Conservation (phyloP, 192 early-diverging fungal species). For the Glomus cerebriforme region DNA sequence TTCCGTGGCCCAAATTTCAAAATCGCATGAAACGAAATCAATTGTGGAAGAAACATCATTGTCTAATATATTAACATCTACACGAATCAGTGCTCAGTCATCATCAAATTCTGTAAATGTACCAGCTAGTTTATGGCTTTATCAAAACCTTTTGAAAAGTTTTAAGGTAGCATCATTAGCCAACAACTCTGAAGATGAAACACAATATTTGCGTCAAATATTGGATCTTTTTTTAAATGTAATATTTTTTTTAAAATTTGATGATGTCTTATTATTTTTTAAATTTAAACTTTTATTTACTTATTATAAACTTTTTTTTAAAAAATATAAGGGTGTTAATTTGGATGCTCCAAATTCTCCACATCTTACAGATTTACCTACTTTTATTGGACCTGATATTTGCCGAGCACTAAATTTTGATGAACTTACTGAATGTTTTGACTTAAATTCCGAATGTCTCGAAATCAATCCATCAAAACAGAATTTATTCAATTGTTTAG, state of each 20-base stretch:
- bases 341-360: background rate
- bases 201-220: background rate
- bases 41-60: background rate
- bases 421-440: background rate
- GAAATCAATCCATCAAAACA: background rate
- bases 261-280: background rate
- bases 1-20: background rate
- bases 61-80: background rate
- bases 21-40: background rate
- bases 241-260: background rate
- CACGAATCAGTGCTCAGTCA: background rate
- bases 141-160: background rate
- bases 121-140: background rate
- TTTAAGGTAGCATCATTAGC: background rate
- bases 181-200: background rate
- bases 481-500: conserved; percentile 9
- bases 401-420: conserved; percentile 2
- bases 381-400: background rate
- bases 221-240: background rate
- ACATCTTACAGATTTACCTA: conserved; percentile 1
- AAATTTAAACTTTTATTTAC: background rate
- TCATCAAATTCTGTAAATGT: background rate
- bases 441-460: background rate
- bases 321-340: background rate
- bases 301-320: background rate